Evolutionary conservation across 257 asterid genomes (phyloP), one percentile per base, ranked within the genome.

Genomic region (Schizonepeta tenuifolia): DNA sequence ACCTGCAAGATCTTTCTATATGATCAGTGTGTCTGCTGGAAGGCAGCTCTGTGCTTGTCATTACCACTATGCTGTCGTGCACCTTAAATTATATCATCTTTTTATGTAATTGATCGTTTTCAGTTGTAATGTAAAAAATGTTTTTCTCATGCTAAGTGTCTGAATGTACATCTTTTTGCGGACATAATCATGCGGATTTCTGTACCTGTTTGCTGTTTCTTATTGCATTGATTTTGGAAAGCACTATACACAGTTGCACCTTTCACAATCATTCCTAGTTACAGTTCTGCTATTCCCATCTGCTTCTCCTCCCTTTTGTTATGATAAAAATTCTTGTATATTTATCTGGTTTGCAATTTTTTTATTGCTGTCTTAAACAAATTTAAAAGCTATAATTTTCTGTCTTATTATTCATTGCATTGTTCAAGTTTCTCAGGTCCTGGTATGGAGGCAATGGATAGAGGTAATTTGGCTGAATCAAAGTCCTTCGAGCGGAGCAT

Each of bases 381-480:
- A 62, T 41, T 60, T 57, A 50, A 38, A 57, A 66, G 40, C 60
- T 75, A 31, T 22, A 70, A 60, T 79, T 72, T 74, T 77, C 77
- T 80, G 83, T 84, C 89, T 88, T 81, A 86, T 82, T 84, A 77
- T 87, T 80, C 76, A 79, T 77, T 79, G 79, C 80, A 75, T 67
- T 82, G 78, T 82, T 86, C 95, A 89, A 90, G 96, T 82, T 88
- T 91, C 90, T 83, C 98, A 95, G 98, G 96, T 90, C 86, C 83
- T 81, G 75, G 84, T 68, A 83, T 80, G 87, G 89, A 88, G 86
- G 73, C 90, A 64, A 77, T 74, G 71, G 65, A 69, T 80, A 68
- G 69, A 40, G 78, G 81, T 79, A 77, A 80, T 68, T 67, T 82
- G 76, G 79, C 81, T 67, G 89, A 83, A 79, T 69, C 86, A 24